phyloP scores from a whole-genome alignment of 768 basidiomycete species.

The Lyophyllum decastes region DNA sequence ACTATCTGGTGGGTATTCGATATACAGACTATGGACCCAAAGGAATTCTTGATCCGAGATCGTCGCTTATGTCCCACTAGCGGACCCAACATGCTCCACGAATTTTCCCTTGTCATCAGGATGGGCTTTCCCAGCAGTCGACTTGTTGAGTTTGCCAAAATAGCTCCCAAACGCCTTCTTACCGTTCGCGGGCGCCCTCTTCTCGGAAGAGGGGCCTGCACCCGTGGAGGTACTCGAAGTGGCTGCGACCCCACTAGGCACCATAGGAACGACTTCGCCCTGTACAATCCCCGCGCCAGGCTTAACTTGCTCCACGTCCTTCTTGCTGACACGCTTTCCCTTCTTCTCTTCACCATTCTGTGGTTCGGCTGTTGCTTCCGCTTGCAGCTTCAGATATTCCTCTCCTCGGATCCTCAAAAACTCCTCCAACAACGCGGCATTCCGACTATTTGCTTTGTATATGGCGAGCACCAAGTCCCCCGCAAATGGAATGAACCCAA shows the following conservation, averaged over 20 bases:
- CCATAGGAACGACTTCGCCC: conserved; percentile 30
- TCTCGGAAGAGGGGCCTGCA: background rate
- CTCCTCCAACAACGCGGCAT: conserved; percentile 85
- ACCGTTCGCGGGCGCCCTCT: background rate
- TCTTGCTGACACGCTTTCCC: conserved; percentile 25
- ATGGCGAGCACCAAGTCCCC: conserved; percentile 78
- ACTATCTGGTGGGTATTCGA: background rate
- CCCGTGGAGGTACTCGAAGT: background rate
- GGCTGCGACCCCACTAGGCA: background rate
- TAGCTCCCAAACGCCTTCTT: conserved; percentile 14
- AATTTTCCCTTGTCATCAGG: conserved; percentile 35
- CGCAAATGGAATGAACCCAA: conserved; percentile 68
- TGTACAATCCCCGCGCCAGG: conserved; percentile 53
- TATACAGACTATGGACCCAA: background rate
- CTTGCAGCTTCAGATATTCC: conserved; percentile 59
- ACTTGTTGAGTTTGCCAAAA: conserved; percentile 22
- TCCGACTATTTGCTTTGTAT: conserved; percentile 88
- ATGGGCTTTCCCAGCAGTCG: background rate
- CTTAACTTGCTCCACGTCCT: conserved; percentile 45
- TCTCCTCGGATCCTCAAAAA: conserved; percentile 78
- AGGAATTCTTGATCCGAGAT: background rate
- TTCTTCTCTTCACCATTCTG: conserved; percentile 6
- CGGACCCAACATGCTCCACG: conserved; percentile 33
- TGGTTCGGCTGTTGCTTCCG: conserved; percentile 23
- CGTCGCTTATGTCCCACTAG: background rate